Conservation (phyloP, 495 filamentous ascomycete genomes). For the Parathielavia hyrcaniae region DNA sequence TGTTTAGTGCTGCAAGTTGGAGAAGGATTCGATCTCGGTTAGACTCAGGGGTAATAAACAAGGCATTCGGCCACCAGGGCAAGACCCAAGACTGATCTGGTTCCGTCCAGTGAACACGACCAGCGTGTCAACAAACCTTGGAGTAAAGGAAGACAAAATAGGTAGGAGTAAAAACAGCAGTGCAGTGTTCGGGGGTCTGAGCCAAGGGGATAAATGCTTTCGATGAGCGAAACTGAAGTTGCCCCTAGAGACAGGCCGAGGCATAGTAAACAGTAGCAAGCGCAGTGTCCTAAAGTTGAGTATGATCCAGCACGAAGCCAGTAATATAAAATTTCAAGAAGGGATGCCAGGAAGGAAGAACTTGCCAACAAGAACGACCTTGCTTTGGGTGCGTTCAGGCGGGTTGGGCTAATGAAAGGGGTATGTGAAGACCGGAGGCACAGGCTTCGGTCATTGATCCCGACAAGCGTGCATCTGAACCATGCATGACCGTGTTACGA, state of each 20-base stretch:
- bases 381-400: too few relatives aligned
- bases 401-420: too few relatives aligned
- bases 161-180: not conserved
- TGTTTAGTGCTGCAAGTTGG: not conserved
- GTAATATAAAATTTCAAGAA: too few relatives aligned
- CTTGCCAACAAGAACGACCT: too few relatives aligned
- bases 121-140: not conserved
- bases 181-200: not conserved
- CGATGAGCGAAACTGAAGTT: not conserved
- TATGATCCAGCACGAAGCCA: too few relatives aligned
- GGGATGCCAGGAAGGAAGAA: too few relatives aligned
- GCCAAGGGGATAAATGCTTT: not conserved
- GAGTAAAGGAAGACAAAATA: not conserved
- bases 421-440: too few relatives aligned
- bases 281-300: not conserved
- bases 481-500: too few relatives aligned
- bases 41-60: constrained; percentile 1
- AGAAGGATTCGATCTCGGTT: not conserved
- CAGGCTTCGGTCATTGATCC: too few relatives aligned
- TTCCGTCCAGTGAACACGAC: not conserved
- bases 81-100: not conserved
- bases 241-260: not conserved
- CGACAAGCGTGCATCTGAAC: too few relatives aligned
- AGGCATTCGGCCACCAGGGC: not conserved
- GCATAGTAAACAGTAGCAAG: not conserved